phyloP scores from a whole-genome alignment of 1,284 basidiomycete species.

The Amylostereum areolatum region DNA sequence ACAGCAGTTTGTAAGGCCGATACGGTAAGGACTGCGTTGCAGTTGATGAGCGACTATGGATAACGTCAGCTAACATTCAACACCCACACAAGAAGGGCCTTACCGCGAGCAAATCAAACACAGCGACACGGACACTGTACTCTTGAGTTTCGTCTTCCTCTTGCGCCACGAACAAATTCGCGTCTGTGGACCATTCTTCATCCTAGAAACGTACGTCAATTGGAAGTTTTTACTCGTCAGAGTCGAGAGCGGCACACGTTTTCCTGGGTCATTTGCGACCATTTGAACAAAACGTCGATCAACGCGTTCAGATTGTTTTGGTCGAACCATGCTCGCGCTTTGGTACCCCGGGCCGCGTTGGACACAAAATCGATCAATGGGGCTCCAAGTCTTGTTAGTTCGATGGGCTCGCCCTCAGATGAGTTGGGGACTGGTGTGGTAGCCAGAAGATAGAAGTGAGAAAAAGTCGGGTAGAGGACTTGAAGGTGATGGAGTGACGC shows the following conservation, averaged over 20 bases:
- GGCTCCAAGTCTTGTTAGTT: conserved; percentile 70
- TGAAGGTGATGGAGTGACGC: conserved; percentile 63
- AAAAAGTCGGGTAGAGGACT: conserved; percentile 60
- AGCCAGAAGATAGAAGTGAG: conserved; percentile 61
- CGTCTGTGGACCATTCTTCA: conserved; percentile 85
- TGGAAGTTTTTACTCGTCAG: conserved; percentile 1
- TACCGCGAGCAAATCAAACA: conserved; percentile 81
- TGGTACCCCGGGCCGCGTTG: conserved; percentile 53
- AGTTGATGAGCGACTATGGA: conserved; percentile 66
- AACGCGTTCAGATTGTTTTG: conserved; percentile 49
- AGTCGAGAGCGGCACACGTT: conserved; percentile 53
- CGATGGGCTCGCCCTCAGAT: conserved; percentile 75
- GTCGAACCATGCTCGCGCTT: conserved; percentile 58
- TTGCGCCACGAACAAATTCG: conserved; percentile 90
- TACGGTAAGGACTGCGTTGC: conserved; percentile 52
- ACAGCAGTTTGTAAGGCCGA: conserved; percentile 53
- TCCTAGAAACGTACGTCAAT: conserved; percentile 44
- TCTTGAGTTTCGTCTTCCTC: conserved; percentile 88
- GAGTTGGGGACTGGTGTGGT: conserved; percentile 50
- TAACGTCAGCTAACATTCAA: conserved; percentile 1
- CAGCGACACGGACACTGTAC: conserved; percentile 80
- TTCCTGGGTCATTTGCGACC: conserved; percentile 84
- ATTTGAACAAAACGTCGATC: conserved; percentile 59
- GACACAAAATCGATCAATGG: conserved; percentile 80
- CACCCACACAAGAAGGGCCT: conserved; percentile 15